These are phyloP conservation scores for Epichloe aotearoae DNA, from an alignment of 2,329 filamentous ascomycete genomes.

Conservation along the genomic window DNA sequence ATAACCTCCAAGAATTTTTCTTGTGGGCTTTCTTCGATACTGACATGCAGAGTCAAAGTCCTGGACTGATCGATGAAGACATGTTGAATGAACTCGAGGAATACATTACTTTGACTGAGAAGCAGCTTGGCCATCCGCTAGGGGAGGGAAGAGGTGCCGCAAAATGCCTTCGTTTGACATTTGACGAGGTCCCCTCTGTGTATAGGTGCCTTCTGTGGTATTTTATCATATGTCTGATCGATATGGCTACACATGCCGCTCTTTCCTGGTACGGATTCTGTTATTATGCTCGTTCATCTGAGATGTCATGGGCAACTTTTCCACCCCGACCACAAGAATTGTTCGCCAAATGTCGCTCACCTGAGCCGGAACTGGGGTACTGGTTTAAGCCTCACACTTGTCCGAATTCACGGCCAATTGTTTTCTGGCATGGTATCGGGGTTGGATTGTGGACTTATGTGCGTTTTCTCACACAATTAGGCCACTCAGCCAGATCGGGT, in stretches of 20 bases:
- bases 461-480: slow-evolving; percentile 40
- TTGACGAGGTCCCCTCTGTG: slow-evolving; percentile 48
- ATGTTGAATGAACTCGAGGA: slow-evolving; percentile 28
- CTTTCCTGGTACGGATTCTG: slow-evolving; percentile 37
- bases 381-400: slow-evolving; percentile 51
- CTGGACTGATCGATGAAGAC: slow-evolving; percentile 15
- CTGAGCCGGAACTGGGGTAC: slow-evolving; percentile 41
- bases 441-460: slow-evolving; percentile 53
- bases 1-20: slow-evolving; percentile 56
- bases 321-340: slow-evolving; percentile 43
- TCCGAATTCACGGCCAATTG: slow-evolving; percentile 35
- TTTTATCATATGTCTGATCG: slow-evolving; percentile 38
- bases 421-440: slow-evolving; percentile 61
- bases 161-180: slow-evolving; percentile 45
- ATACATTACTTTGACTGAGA: slow-evolving; percentile 39
- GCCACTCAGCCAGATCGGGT: slow-evolving; percentile 15
- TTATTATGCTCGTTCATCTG: slow-evolving; percentile 29
- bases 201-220: slow-evolving; percentile 56
- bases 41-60: slow-evolving; percentile 16
- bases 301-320: slow-evolving; percentile 29
- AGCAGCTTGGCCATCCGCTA: slow-evolving; percentile 35
- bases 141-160: slow-evolving; percentile 41
- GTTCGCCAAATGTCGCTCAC: slow-evolving; percentile 31
- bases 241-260: slow-evolving; percentile 33
- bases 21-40: slow-evolving; percentile 54